These are phyloP conservation scores for Candida glucosophila DNA, from an alignment of 1,139 yeast species.

Conservation along the genomic window DNA sequence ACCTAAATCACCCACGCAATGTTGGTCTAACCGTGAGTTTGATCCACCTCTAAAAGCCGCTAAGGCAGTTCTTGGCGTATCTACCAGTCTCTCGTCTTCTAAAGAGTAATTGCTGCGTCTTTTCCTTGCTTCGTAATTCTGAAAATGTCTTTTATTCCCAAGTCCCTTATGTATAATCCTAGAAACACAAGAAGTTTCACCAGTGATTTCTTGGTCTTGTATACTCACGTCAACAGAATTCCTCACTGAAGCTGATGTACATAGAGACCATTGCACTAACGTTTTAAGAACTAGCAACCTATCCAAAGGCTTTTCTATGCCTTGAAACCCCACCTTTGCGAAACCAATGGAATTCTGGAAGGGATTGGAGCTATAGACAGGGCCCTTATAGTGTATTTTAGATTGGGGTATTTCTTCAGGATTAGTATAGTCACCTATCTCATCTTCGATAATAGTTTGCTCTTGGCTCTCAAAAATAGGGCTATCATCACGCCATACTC, in stretches of 20 bases:
- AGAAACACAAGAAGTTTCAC: conserved; percentile 35
- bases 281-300: conserved; percentile 38
- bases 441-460: no score
- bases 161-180: conserved; percentile 32
- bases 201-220: conserved; percentile 33
- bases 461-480: no score
- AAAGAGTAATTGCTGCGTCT: no score
- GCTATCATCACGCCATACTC: conserved; percentile 41
- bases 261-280: conserved; percentile 41
- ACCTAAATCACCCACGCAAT: conserved; percentile 40
- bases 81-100: no score
- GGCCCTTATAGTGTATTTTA: conserved; percentile 10
- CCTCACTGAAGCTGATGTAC: conserved; percentile 36
- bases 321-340: conserved; percentile 35
- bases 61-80: conserved; percentile 1
- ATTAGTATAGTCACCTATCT: no score
- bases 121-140: no score
- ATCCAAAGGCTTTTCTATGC: conserved; percentile 33
- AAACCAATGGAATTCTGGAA: conserved; percentile 27
- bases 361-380: conserved; percentile 18
- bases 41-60: conserved; percentile 25
- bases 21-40: conserved; percentile 31
- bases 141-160: conserved; percentile 21
- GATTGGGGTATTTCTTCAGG: conserved; percentile 28
- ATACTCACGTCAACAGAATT: conserved; percentile 20